Evolutionary conservation across 73 alveolate genomes (phyloP), one percentile per base, ranked within the genome.

Genomic region (Paraurostyla sp.): DNA sequence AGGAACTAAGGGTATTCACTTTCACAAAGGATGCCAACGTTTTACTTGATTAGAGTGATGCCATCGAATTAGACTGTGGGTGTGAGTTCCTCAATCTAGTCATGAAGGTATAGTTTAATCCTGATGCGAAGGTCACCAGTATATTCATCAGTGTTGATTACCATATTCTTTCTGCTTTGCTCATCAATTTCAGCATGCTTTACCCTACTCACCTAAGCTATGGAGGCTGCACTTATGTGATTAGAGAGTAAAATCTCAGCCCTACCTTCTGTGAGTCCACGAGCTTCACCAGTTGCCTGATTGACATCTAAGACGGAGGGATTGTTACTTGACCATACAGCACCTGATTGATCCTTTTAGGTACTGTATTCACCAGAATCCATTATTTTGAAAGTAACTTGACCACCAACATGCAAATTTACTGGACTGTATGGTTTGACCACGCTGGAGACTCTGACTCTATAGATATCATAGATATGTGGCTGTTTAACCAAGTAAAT

Each of bases 341-440:
- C 81, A 38, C 20, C 52, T 15, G 80, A 49, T 46, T 15, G 18
- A 42, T 69, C 65, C 25, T 80, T 75, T 57, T 71, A 83, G 35
- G 71, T 35, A 27, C 51, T 6, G 78, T 85, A 50, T 15, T 87
- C 91, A 0, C 48, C 89, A 25, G 71, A 52, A 63, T 81, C 91
- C 71, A 36, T 81, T 42, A 87, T 45, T 52, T 80, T 69, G 56
- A 88, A 88, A 7, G 87, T 35, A 0, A 88, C 91, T 41, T 88
- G 69, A 32, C 94, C 94, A 25, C 94, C 94, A 33, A 88, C 73
- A 81, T 88, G 94, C 0, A 88, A 41, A 7, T 41, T 3, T 7
- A 88, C 91, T 18, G 94, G 94, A 0, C 92, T 52, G 40, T 40
- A 49, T 33, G 94, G 94, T 35, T 80, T 80, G 52, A 88, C 89